Conservation (phyloP, 306 rosid genomes). For the Styphnolobium japonicum region DNA sequence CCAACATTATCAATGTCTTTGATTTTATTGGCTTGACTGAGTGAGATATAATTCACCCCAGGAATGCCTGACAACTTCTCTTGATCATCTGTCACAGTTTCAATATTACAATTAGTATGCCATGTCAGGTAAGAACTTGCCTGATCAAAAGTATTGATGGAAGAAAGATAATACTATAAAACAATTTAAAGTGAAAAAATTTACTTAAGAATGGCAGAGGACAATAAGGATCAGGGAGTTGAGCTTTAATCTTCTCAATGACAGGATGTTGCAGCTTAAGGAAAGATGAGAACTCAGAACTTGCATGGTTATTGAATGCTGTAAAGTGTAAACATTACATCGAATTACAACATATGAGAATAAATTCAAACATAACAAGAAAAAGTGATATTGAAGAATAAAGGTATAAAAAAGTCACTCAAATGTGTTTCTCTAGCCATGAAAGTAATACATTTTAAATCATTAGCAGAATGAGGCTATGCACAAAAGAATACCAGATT, state of each 20-base stretch:
- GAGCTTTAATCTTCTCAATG: slow-evolving; percentile 39
- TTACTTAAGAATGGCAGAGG: slow-evolving; percentile 47
- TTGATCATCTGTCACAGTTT: slow-evolving; percentile 51
- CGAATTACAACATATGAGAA: slow-evolving; percentile 19
- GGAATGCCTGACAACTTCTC: slow-evolving; percentile 42
- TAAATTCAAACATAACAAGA: not conserved
- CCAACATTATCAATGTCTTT: slow-evolving; percentile 38
- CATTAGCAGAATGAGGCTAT: slow-evolving; percentile 10
- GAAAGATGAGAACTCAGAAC: slow-evolving; percentile 44
- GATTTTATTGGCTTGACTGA: slow-evolving; percentile 37
- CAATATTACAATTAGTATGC: slow-evolving; percentile 6
- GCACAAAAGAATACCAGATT: slow-evolving; percentile 55
- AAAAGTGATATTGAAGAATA: not conserved
- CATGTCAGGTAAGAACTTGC: slow-evolving; percentile 4
- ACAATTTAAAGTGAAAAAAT: slow-evolving; percentile 8
- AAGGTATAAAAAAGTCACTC: not conserved
- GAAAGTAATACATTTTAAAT: not conserved
- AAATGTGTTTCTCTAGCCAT: not conserved
- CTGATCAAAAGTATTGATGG: not conserved
- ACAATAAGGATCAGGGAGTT: slow-evolving; percentile 38
- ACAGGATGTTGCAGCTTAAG: slow-evolving; percentile 45
- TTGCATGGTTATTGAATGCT: slow-evolving; percentile 57
- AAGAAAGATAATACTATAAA: not conserved
- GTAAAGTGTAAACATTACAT: slow-evolving; percentile 47
- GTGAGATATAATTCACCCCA: slow-evolving; percentile 40